Percentiles rank a stretch among this genome's conserved stretches.
phyloP scores from a whole-genome alignment of 2,329 filamentous ascomycete genomes.

The Nectriaceae sp. region DNA sequence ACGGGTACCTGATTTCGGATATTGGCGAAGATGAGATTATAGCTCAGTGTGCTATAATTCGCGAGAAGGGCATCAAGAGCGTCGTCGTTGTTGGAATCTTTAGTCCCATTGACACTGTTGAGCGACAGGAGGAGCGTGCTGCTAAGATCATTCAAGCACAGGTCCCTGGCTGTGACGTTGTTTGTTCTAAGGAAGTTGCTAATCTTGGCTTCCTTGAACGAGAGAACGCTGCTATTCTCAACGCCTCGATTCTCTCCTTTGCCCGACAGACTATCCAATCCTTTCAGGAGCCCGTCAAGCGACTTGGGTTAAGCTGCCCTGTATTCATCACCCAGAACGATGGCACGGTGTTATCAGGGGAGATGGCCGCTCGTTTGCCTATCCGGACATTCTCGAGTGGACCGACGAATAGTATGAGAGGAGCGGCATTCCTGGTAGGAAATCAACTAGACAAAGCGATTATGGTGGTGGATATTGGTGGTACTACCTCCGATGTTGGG shows the following conservation, averaged over 20 bases:
- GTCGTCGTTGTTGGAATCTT: slow-evolving; percentile 54
- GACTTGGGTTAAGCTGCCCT: slow-evolving; percentile 52
- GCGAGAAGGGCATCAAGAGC: slow-evolving; percentile 44
- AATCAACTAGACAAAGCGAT: slow-evolving; percentile 38
- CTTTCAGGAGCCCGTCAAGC: slow-evolving; percentile 54
- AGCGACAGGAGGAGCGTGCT: slow-evolving; percentile 51
- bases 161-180: slow-evolving; percentile 46
- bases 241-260: slow-evolving; percentile 61
- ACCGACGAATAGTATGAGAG: slow-evolving; percentile 64
- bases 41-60: slow-evolving; percentile 40
- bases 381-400: slow-evolving; percentile 65
- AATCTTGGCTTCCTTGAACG: slow-evolving; percentile 59
- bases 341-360: slow-evolving; percentile 58
- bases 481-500: slow-evolving; percentile 67
- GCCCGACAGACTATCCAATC: slow-evolving; percentile 57
- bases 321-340: slow-evolving; percentile 67
- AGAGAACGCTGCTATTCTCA: slow-evolving; percentile 66
- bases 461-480: slow-evolving; percentile 68
- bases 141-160: slow-evolving; percentile 43
- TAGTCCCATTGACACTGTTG: slow-evolving; percentile 52
- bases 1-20: slow-evolving; percentile 48
- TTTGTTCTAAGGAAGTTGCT: slow-evolving; percentile 54
- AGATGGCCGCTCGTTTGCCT: slow-evolving; percentile 55
- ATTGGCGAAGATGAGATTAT: slow-evolving; percentile 45
- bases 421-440: slow-evolving; percentile 59